A percentile compares a stretch with the other conserved stretches of the same genome.
Evolutionary conservation across 73 alveolate genomes (phyloP).

Genomic region (Paramecium tetraurelia): DNA sequence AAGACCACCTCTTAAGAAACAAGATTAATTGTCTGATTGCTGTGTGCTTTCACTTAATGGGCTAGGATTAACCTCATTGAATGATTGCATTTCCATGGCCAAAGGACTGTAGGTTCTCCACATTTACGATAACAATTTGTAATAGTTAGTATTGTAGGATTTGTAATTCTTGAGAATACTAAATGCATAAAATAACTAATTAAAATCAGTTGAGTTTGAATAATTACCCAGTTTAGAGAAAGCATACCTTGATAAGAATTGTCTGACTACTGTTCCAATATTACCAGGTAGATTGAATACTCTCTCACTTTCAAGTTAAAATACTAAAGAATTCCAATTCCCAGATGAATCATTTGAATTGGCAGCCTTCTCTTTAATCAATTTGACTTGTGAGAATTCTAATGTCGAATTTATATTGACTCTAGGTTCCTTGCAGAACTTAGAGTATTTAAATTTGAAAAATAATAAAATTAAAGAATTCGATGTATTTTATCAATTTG

Average conservation of each 20-base stretch:
- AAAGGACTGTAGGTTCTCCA: neutral
- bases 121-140: slow-evolving; percentile 8
- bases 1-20: neutral
- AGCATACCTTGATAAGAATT: slow-evolving; percentile 13
- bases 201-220: neutral
- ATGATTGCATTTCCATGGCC: slow-evolving; percentile 5
- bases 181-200: neutral
- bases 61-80: neutral
- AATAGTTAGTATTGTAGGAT: neutral
- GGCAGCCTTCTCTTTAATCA: neutral
- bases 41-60: slow-evolving; percentile 44
- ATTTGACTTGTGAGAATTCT: slow-evolving; percentile 2
- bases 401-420: slow-evolving; percentile 31
- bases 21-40: neutral
- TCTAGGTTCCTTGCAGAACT: neutral
- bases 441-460: neutral
- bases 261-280: neutral
- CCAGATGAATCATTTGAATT: slow-evolving; percentile 11
- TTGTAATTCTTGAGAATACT: neutral
- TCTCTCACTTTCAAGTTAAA: slow-evolving; percentile 12
- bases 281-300: neutral
- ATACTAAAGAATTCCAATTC: slow-evolving; percentile 16
- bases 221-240: slow-evolving; percentile 1
- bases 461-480: slow-evolving; percentile 22
- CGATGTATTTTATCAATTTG: neutral